Base-by-base conservation (phyloP, 805 yeast genomes). In the Candida yuanshanica region DNA sequence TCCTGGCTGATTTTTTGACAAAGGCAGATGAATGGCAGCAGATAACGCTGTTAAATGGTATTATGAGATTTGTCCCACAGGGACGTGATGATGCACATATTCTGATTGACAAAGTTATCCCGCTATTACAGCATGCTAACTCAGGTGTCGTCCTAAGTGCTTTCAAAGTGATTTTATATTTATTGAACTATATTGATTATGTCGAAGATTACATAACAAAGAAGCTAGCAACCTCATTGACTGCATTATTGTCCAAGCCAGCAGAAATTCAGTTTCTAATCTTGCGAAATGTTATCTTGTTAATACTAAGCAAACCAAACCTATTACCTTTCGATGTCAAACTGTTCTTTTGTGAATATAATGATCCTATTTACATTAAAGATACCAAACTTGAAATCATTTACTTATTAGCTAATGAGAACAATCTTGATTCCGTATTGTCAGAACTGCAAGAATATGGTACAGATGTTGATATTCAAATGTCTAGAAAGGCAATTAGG, bases 351-450 rank as follows among this genome's bases (percentile, higher is more conserved):
- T 82, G 93, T 63, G 79, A 79, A 44, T 85, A 77, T 52, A 83
- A 84, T 58, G 96, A 90, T 58, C 93, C 95, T 1, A 77, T 85
- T 18, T 91, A 86, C 58, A 79, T 91, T 56, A 87, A 89, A 59
- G 91, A 88, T 52, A 85, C 96, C 5, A 91, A 91, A 55, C 66
- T 91, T 35, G 97, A 91, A 57, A 83, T 93, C 44, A 79, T 91
- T 18, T 86, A 84, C 51, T 66, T 87, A 27, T 65, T 91, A 36
- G 95, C 97, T 1, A 74, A 78, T 53, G 79, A 77, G 39, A 48
- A 59, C 9, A 85, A 84, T 51, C 68, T 83, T 35, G 68, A 66
- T 5, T 62, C 70, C 29, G 87, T 91, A 1, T 64, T 90, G 35
- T 64, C 76, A 14, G 98, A 90, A 57, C 62, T 90, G 39, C 83